Evolutionary conservation across 2,329 filamentous ascomycete genomes (phyloP), one percentile per base, ranked within the genome.

Genomic region (Didymella sp.): DNA sequence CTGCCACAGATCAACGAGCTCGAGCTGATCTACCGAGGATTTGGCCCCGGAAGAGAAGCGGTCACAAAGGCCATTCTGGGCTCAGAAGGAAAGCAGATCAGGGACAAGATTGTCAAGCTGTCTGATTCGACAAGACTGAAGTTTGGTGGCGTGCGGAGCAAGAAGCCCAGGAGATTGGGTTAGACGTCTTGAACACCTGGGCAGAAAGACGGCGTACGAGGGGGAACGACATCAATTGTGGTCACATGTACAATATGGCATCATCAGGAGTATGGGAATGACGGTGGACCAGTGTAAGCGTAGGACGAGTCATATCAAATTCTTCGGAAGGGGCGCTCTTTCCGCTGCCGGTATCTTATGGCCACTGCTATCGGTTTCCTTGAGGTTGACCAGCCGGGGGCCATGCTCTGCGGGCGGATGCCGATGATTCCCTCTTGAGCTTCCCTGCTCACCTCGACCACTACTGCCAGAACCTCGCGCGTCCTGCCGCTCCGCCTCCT

Each of bases 141-240:
- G 82, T 96, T 98, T 82, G 95, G 93, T 79, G 96, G 95, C 73
- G 91, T 90, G 35, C 90, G 93, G 78, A 94, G 92, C 81, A 85
- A 85, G 76, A 91, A 88, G 75, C 89, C 88, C 35, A 93, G 93
- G 78, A 89, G 95, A 80, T 79, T 98, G 80, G 86, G 87, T 78
- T 89, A 71, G 63, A 58, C 30, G 17, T 21, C 30, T 63, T 61
- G 71, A 0, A 76, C 75, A 50, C 77, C 74, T 4, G 74, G 19
- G n/a, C 31, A 11, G 12, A n/a, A 19, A n/a, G 24, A 33, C n/a
- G 33, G n/a, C 43, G 21, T 19, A 38, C 19, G 37, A 12, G 22
- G 25, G 6, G 21, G 43, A 38, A 13, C n/a, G 15, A 22, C 22
- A 38, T n/a, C 49, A 17, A 21, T 12, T 17, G 40, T 43, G 41